Evolutionary conservation across 164 flowering plant genomes (phyloP).

Genomic region (Platanus orientalis): DNA sequence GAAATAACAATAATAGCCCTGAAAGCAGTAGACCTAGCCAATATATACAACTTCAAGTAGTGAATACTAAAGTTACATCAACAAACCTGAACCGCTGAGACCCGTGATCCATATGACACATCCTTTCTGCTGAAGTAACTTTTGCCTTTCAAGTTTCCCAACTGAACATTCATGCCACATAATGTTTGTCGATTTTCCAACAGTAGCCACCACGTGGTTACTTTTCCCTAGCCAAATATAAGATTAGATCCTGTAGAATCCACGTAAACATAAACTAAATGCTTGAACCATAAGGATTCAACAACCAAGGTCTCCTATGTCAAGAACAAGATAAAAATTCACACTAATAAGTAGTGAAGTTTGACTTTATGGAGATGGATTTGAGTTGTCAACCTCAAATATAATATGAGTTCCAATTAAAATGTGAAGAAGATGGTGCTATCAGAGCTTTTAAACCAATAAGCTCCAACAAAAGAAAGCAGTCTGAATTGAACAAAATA

Average conservation of each 20-base stretch:
- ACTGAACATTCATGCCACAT: slow-evolving; percentile 70
- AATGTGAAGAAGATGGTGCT: too few species aligned
- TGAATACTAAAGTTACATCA: neutral
- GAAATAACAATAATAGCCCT: too few species aligned
- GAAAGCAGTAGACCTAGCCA: too few species aligned
- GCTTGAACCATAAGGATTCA: neutral
- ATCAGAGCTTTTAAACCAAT: too few species aligned
- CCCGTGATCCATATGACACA: slow-evolving; percentile 86
- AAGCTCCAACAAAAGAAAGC: too few species aligned
- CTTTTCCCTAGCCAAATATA: slow-evolving; percentile 27
- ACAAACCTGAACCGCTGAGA: slow-evolving; percentile 86
- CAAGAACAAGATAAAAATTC: neutral
- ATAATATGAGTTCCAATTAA: too few species aligned
- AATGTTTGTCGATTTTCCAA: slow-evolving; percentile 55
- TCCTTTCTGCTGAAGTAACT: slow-evolving; percentile 66
- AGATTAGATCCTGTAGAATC: neutral
- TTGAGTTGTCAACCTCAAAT: too few species aligned
- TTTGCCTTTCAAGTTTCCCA: slow-evolving; percentile 50
- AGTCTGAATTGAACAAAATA: too few species aligned
- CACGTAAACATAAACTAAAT: neutral
- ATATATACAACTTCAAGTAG: too few species aligned
- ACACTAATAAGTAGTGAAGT: too few species aligned
- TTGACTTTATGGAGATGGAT: too few species aligned
- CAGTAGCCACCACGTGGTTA: slow-evolving; percentile 21
- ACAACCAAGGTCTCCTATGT: neutral